Evolutionary conservation across 345 rosid genomes (phyloP).

Genomic region (Citrus hindsii): DNA sequence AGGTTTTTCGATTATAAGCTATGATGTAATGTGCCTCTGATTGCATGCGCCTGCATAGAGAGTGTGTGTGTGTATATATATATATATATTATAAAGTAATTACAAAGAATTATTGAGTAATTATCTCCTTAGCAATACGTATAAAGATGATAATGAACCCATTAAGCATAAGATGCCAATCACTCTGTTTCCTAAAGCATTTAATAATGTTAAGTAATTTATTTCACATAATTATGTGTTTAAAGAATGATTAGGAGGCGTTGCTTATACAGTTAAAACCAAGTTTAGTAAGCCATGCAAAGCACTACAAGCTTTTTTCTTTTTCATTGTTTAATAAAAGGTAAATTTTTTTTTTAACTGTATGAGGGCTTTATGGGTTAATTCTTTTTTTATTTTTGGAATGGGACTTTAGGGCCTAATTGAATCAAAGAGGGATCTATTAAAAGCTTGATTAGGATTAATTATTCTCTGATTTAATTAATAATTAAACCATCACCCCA

Average conservation of each 20-base stretch:
- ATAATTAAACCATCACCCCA: conserved; percentile 35
- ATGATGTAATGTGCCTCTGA: not conserved
- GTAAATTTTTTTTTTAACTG: not conserved
- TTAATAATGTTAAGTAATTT: not conserved
- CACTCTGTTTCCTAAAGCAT: conserved; percentile 15
- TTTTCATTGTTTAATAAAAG: not conserved
- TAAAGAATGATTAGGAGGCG: conserved; percentile 10
- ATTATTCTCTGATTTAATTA: conserved; percentile 13
- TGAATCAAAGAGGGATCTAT: conserved; percentile 10
- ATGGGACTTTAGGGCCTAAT: not conserved
- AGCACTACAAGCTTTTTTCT: not conserved
- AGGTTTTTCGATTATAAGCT: not conserved
- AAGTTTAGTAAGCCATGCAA: not conserved
- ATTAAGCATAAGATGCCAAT: not conserved
- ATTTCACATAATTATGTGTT: not conserved
- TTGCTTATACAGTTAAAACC: not conserved
- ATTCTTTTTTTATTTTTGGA: too few species aligned
- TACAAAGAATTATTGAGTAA: conserved; percentile 19
- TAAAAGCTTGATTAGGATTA: conserved; percentile 19
- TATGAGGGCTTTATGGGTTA: conserved; percentile 9
- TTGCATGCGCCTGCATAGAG: not conserved
- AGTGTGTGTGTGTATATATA: too few species aligned
- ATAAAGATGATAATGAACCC: not conserved
- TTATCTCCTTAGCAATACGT: conserved; percentile 6
- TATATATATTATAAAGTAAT: not conserved